Base-by-base conservation (phyloP, 2,329 filamentous ascomycete genomes). In the Nigrospora oryzae region DNA sequence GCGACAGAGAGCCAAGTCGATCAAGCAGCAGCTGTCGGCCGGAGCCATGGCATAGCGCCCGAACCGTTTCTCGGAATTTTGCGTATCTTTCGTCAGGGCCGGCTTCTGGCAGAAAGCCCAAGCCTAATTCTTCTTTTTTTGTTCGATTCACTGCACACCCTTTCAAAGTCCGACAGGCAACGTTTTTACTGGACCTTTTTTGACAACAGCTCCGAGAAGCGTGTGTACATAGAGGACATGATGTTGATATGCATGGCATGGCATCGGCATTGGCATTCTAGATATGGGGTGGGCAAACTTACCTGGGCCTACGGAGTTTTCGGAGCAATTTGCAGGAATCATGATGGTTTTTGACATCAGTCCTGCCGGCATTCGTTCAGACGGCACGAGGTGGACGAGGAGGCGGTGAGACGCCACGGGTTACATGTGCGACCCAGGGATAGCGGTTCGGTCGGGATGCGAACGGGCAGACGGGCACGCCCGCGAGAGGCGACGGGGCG, bases 211-310 rank as follows among this genome's bases (percentile, higher is more conserved):
- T 62, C 62, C 55, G 49, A 53, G 59, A 59, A 62, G 61, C 59
- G 54, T 63, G 61, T 71, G 66, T 71, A 71, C 64, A 72, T 72
- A 71, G 62, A 70, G 62, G 61, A 63, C 62, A 66, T 68, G 62
- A 68, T 68, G 65, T 71, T 70, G 66, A 67, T 67, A 68, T 68
- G 66, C 60, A 67, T 67, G 61, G 61, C 65, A 69, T 62, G 64
- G 68, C 65, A 70, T 68, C 56, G 65, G 65, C 63, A 69, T 67
- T 66, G 62, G 64, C 64, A 68, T 68, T 64, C 62, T 70, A 70
- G 66, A 70, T 63, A 59, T 61, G 59, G 61, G 63, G 62, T 56
- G 63, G 63, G 56, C 56, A 55, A 45, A 49, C 52, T 60, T 63
- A 64, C 58, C 54, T 59, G 56, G 62, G 61, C 63, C 62, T 56